A percentile compares a stretch with the other conserved stretches of the same genome.
Evolutionary conservation across 164 flowering plant species (phyloP).

Genomic region (Platanus orientalis): DNA sequence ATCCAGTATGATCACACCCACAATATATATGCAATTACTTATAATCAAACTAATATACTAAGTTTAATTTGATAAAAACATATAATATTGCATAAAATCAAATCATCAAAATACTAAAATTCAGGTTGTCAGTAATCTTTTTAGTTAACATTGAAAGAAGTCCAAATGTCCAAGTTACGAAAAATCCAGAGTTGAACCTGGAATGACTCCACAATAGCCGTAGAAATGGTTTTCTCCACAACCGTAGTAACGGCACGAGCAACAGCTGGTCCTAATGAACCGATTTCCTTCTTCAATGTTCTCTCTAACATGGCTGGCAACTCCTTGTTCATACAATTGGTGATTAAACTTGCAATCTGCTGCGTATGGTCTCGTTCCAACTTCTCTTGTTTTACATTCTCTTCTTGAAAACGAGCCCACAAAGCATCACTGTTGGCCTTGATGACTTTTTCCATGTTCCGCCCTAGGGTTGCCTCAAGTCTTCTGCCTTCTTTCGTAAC

Average conservation of each 20-base stretch:
- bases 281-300: slow-evolving; percentile 74
- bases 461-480: slow-evolving; percentile 73
- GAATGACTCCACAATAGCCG: slow-evolving; percentile 66
- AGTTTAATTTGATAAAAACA: not conserved
- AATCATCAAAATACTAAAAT: not conserved
- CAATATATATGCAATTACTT: too few species aligned
- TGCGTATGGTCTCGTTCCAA: slow-evolving; percentile 54
- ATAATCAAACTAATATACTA: too few species aligned
- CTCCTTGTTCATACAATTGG: slow-evolving; percentile 66
- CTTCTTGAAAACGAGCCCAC: slow-evolving; percentile 92
- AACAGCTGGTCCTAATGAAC: slow-evolving; percentile 64
- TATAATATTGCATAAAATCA: not conserved
- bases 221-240: slow-evolving; percentile 70
- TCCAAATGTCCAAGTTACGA: not conserved
- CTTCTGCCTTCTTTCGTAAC: slow-evolving; percentile 84
- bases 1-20: too few species aligned
- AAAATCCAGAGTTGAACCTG: slow-evolving; percentile 47
- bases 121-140: not conserved
- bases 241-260: slow-evolving; percentile 56
- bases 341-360: slow-evolving; percentile 48
- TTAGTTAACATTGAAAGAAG: not conserved
- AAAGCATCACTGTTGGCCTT: slow-evolving; percentile 82
- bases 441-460: slow-evolving; percentile 64
- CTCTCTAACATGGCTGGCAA: slow-evolving; percentile 62
- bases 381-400: slow-evolving; percentile 58